These are phyloP conservation scores for Hypsizygus marmoreus DNA, from an alignment of 768 basidiomycete genomes.

Conservation along the genomic window DNA sequence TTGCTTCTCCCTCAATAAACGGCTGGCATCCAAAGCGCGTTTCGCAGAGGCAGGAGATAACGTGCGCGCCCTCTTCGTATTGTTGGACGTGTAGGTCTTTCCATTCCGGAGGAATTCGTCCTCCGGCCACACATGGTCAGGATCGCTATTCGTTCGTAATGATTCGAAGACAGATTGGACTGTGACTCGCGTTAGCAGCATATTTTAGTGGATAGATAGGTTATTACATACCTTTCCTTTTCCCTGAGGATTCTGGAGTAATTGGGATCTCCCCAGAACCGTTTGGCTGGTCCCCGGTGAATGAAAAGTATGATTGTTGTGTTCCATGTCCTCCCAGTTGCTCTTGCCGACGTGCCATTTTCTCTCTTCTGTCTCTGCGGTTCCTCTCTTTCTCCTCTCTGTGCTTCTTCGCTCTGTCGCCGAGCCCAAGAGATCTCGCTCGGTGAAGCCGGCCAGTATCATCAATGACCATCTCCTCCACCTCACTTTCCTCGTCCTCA, in stretches of 20 bases:
- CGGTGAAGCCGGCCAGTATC: conserved; percentile 25
- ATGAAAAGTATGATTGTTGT: too few species aligned
- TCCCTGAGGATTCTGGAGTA: conserved; percentile 28
- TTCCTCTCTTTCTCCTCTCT: conserved; percentile 35
- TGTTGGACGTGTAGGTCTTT: conserved; percentile 30
- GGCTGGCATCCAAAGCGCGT: conserved; percentile 39
- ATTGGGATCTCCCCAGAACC: too few species aligned
- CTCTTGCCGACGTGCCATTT: conserved; percentile 27
- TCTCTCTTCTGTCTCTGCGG: conserved; percentile 33
- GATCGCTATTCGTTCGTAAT: conserved; percentile 33
- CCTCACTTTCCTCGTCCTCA: conserved; percentile 46
- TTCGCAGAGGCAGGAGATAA: conserved; percentile 42
- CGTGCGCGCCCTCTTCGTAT: conserved; percentile 54
- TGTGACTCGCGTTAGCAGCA: conserved; percentile 17
- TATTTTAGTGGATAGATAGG: not conserved
- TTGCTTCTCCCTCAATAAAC: conserved; percentile 40
- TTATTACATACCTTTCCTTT: conserved; percentile 49
- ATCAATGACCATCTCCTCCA: conserved; percentile 52
- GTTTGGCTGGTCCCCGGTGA: too few species aligned
- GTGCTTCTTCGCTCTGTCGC: conserved; percentile 22
- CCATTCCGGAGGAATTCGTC: conserved; percentile 34
- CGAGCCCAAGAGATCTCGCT: conserved; percentile 22
- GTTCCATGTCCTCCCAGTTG: conserved; percentile 19
- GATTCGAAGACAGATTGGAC: conserved; percentile 36
- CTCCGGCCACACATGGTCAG: conserved; percentile 30